Evolutionary conservation across 345 rosid species (phyloP).

Genomic region (Melaleuca alternifolia): DNA sequence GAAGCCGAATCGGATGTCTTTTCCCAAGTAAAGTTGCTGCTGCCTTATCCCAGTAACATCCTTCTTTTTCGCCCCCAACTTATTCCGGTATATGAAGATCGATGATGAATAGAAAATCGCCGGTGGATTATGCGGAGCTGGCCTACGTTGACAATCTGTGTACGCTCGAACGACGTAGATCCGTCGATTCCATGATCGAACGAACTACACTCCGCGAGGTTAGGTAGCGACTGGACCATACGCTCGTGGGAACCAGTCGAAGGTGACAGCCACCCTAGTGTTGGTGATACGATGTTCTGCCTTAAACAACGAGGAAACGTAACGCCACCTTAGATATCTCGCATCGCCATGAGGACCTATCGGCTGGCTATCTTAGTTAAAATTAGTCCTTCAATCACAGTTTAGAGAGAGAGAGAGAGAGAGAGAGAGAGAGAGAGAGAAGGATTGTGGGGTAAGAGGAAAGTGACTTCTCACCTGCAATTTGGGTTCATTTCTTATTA

Average conservation of each 20-base stretch:
- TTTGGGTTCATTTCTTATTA: background rate
- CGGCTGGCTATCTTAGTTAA: background rate
- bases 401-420: background rate
- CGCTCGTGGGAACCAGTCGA: background rate
- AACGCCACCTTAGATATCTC: background rate
- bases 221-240: background rate
- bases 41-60: background rate
- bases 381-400: background rate
- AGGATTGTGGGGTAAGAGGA: background rate
- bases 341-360: background rate
- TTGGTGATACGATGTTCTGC: background rate
- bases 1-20: background rate
- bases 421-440: background rate
- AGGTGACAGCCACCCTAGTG: background rate
- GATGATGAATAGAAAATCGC: background rate
- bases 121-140: background rate
- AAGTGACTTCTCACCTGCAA: background rate
- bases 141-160: background rate
- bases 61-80: background rate
- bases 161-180: background rate
- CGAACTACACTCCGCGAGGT: background rate
- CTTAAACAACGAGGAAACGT: background rate
- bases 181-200: background rate
- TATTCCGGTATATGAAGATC: background rate
- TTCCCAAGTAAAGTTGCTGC: background rate